Evolutionary conservation across 2,329 filamentous ascomycete genomes (phyloP), one percentile per base, ranked within the genome.

Genomic region (Colletotrichum plurivorum): DNA sequence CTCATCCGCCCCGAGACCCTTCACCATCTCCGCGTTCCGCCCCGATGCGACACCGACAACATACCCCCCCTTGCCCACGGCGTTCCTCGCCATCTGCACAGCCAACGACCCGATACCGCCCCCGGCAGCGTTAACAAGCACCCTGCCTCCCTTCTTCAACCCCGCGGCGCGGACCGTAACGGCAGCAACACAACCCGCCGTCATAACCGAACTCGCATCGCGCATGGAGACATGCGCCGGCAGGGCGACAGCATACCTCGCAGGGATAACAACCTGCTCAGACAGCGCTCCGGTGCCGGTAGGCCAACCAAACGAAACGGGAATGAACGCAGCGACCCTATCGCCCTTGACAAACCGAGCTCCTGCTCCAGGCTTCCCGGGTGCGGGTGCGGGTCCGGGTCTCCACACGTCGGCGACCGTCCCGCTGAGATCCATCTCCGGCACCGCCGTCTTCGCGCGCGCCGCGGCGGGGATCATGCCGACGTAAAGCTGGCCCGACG

Each of bases 91-190:
- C 77, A 85, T 80, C 75, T 88, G 85, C 54, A 86, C 75, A 1
- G 81, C 76, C 57, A 87, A 72, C 20, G 80, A 79, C 13, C 85
- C 85, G 6, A 88, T 82, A 13, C 84, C 85, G 0, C 85, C 85
- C 71, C 84, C 86, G 20, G 84, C 86, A 4, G 84, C 85, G 70
- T 87, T 85, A 4, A 87, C 76, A 54, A 88, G 72, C 43, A 87
- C 82, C 2, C 79, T 75, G 45, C 81, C 76, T 0, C 84, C 81
- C 27, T 72, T 71, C 72, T 79, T 76, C 67, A 79, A 76, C 2
- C 76, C 79, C 3, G 83, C 82, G 20, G 81, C 76, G 10, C 75
- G 74, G 0, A 84, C 73, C 25, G 84, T 73, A 48, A 80, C 77
- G 60, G 80, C 69, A 18, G 83, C 82, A 9, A 82, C 82, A 31